Conservation (phyloP, 345 rosid species). For the Punica granatum region DNA sequence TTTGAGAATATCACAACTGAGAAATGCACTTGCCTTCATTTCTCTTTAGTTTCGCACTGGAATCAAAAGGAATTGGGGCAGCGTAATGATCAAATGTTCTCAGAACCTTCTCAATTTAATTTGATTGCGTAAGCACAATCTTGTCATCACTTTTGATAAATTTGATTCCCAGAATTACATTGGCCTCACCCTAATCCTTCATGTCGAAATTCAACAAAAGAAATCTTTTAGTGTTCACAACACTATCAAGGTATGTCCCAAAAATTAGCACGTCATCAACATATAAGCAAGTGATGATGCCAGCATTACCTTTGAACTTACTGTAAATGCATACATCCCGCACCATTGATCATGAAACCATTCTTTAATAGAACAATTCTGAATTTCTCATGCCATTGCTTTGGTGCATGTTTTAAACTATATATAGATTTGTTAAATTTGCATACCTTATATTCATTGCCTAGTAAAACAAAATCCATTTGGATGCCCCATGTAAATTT, state of each 20-base stretch:
- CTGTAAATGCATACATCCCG: too few species aligned
- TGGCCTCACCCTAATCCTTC: not conserved
- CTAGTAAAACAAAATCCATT: not conserved
- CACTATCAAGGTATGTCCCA: not conserved
- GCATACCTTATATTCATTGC: constrained; percentile 1
- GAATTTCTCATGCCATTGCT: constrained; percentile 11
- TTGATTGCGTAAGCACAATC: too few species aligned
- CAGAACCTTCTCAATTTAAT: too few species aligned
- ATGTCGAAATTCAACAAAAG: not conserved
- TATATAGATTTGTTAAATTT: not conserved
- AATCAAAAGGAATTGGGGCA: too few species aligned
- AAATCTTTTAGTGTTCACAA: not conserved
- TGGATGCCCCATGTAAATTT: constrained; percentile 4
- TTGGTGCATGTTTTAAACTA: constrained; percentile 3
- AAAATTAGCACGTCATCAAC: not conserved
- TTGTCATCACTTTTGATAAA: too few species aligned
- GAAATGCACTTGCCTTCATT: too few species aligned
- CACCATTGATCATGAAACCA: not conserved
- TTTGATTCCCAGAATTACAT: too few species aligned
- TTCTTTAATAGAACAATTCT: not conserved
- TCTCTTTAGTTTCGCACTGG: too few species aligned
- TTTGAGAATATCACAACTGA: too few species aligned
- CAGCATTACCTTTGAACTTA: too few species aligned
- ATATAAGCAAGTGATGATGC: not conserved
- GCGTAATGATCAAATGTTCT: too few species aligned